Evolutionary conservation across 768 basidiomycete species (phyloP), one percentile per base, ranked within the genome.

Genomic region (Boletus vinaceobasis): DNA sequence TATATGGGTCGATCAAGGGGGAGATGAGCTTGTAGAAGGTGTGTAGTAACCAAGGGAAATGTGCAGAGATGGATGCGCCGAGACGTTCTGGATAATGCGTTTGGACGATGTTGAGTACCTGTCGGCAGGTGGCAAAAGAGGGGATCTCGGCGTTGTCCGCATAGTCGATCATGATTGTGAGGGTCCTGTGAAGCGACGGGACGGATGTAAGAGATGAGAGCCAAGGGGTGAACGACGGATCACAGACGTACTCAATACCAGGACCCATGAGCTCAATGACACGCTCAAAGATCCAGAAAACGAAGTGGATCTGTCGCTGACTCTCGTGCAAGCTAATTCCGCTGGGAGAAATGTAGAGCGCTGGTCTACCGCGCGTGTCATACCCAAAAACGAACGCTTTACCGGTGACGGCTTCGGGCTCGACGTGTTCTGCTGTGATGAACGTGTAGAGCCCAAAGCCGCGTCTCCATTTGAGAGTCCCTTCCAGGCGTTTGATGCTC

Each of bases 41-140:
- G 53, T 81, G 82, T 47, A 93, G 66, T 48, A 90, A 66, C 74
- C 84, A 93, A 5, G 93, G 92, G 17, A 93, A 78, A 62, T 94
- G 89, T 55, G 87, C 77, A 62, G 93, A 82, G 43, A 91, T 70
- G 1, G 90, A 80, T 11, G 75, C 66, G 23, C 90, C 91, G 32
- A 96, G 83, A 3, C 93, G 84, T 68, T 96, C 93, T 0, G 91
- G 91, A 62, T 92, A 93, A 65, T 93, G 90, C 29, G 83, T 79
- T 63, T 92, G 90, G 14, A 92, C 76, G 60, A 90, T 87, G 67
- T 77, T 71, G 50, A 87, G 77, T 11, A 81, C 77, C 32, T 60
- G 65, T 10, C 75, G 71, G 7, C 79, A 56, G 10, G 67, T 73
- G 0, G 61, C 32, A 10, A 82, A 48, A 10, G 77, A 74, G 0